A percentile compares a stretch with the other conserved stretches of the same genome.
Evolutionary conservation across 257 asterid genomes (phyloP).

Genomic region (Capsicum chinense): DNA sequence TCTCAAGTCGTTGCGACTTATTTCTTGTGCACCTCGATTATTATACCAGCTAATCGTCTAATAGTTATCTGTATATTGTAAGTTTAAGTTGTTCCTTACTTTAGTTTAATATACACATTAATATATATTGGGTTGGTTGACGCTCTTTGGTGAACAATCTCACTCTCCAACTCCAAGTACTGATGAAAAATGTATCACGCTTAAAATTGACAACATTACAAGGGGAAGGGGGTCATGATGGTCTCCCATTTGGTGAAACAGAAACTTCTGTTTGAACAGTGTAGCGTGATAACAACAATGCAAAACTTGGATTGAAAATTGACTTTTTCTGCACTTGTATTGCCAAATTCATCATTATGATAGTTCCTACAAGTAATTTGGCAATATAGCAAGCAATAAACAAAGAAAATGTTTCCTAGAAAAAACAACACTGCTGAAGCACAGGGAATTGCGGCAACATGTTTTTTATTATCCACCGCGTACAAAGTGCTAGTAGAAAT

Average conservation of each 20-base stretch:
- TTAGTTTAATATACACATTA: too few relatives aligned
- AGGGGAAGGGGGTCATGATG: too few relatives aligned
- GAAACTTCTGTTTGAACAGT: too few relatives aligned
- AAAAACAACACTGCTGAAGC: neutral
- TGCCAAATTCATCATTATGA: constrained; percentile 11
- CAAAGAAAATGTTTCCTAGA: constrained; percentile 25
- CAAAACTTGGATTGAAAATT: neutral
- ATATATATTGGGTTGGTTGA: too few relatives aligned
- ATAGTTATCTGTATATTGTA: too few relatives aligned
- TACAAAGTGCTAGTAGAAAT: constrained; percentile 20
- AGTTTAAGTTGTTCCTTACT: too few relatives aligned
- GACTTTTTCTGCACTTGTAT: neutral
- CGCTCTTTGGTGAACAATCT: too few relatives aligned
- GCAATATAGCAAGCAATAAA: constrained; percentile 29
- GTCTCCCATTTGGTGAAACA: too few relatives aligned
- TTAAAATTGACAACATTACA: too few relatives aligned
- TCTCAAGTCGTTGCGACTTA: neutral
- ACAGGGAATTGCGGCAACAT: neutral
- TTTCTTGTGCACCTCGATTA: neutral
- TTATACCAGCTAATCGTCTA: neutral
- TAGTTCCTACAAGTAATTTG: constrained; percentile 4
- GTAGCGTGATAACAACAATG: neutral
- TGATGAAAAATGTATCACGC: too few relatives aligned
- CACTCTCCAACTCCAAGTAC: too few relatives aligned
- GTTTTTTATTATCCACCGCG: constrained; percentile 20